A percentile compares a stretch with the other conserved stretches of the same genome.
Conservation (phyloP, 345 rosid genomes). For the Populus nigra region DNA sequence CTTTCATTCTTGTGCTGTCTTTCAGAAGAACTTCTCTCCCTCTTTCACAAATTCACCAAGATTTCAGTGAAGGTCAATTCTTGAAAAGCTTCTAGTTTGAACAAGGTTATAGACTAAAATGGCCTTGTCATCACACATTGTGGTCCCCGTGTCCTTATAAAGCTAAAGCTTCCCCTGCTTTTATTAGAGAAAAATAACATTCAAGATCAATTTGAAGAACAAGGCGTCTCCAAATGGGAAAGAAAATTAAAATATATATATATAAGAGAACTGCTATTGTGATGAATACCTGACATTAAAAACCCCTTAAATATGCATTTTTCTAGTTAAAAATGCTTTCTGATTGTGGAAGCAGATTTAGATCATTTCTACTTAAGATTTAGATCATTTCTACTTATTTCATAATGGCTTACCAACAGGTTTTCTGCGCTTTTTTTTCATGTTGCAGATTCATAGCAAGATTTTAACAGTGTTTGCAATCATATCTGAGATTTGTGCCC, state of each 20-base stretch:
- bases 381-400: neutral
- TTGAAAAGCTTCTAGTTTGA: neutral
- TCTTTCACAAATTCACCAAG: neutral
- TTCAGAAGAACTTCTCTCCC: neutral
- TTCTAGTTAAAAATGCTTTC: neutral
- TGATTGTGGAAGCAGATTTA: neutral
- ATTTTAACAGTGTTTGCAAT: conserved; percentile 71
- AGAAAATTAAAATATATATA: neutral
- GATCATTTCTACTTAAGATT: neutral
- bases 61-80: too few relatives aligned
- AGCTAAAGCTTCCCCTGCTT: neutral
- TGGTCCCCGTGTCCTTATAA: neutral
- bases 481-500: conserved; percentile 81
- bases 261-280: neutral
- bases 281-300: neutral
- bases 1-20: neutral
- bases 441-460: conserved; percentile 77
- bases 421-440: conserved; percentile 8
- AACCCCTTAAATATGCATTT: neutral
- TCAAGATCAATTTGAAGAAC: neutral
- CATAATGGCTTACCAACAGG: neutral
- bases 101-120: neutral
- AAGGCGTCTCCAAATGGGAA: neutral
- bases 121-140: neutral
- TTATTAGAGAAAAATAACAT: neutral